phyloP scores from a whole-genome alignment of 106 monocot species.

The Hemerocallis citrina region DNA sequence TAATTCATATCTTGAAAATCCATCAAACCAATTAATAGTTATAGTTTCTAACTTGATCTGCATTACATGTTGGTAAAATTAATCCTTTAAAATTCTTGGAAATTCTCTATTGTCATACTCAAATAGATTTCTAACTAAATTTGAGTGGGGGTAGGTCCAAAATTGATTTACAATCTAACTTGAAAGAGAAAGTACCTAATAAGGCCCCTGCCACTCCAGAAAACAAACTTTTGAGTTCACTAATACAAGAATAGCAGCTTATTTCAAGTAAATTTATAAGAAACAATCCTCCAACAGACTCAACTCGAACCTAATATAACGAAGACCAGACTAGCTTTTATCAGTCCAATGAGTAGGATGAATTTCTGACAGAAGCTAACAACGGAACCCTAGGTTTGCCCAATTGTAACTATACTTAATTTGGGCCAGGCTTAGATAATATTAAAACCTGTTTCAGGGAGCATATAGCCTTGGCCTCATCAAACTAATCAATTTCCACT shows the following conservation, averaged over 20 bases:
- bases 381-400: neutral
- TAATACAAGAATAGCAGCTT: neutral
- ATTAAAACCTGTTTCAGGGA: neutral
- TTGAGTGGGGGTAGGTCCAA: too few species aligned
- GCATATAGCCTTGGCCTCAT: neutral
- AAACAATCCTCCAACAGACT: neutral
- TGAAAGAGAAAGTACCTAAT: too few species aligned
- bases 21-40: too few species aligned
- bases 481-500: neutral
- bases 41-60: too few species aligned
- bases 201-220: too few species aligned
- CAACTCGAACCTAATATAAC: neutral
- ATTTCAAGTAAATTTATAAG: neutral
- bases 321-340: neutral
- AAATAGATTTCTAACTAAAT: too few species aligned
- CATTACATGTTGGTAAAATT: too few species aligned
- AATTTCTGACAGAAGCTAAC: neutral
- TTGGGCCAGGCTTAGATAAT: neutral
- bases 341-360: neutral
- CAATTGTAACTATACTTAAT: neutral
- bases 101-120: too few species aligned
- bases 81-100: too few species aligned
- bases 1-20: too few species aligned
- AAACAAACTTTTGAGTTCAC: neutral
- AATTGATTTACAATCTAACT: too few species aligned